Percentiles rank a stretch among this genome's conserved stretches.
Evolutionary conservation across 2,329 filamentous ascomycete species (phyloP).

Genomic region (Penicillium vulpinum): DNA sequence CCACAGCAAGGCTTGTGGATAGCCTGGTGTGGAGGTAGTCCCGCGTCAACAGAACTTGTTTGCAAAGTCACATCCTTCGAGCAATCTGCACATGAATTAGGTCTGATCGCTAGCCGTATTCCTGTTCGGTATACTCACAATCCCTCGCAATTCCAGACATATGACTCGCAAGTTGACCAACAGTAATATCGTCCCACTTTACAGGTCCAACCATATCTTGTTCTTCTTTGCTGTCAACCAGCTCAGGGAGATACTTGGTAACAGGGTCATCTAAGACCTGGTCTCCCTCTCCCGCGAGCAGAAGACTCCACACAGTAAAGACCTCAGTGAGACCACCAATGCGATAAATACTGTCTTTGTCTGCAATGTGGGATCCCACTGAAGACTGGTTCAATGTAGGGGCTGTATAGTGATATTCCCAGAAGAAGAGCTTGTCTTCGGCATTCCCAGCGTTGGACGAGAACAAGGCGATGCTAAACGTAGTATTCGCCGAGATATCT

Average conservation of each 20-base stretch:
- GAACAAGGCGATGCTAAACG: not conserved
- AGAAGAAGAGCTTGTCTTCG: not conserved
- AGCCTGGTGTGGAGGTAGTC: not conserved
- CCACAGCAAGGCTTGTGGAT: not conserved
- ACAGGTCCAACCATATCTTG: not conserved
- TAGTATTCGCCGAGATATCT: not conserved
- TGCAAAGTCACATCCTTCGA: not conserved
- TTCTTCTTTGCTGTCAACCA: not conserved
- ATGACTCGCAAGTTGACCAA: conserved; percentile 27
- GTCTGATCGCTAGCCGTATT: not conserved
- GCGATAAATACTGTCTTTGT: not conserved
- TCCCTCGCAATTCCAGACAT: conserved; percentile 21
- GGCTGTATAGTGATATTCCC: not conserved
- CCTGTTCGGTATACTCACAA: conserved; percentile 16
- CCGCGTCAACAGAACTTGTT: not conserved
- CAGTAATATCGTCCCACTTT: conserved; percentile 22
- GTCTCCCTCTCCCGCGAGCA: not conserved
- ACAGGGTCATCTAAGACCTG: not conserved
- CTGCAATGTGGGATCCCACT: not conserved
- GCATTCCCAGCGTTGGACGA: not conserved
- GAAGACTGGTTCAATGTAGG: not conserved
- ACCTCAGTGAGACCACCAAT: not conserved
- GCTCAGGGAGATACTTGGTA: not conserved
- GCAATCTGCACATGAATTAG: not conserved
- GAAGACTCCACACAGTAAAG: not conserved